A percentile compares a stretch with the other conserved stretches of the same genome.
Evolutionary conservation across 768 basidiomycete genomes (phyloP).

Genomic region (Fomitopsis serialis): DNA sequence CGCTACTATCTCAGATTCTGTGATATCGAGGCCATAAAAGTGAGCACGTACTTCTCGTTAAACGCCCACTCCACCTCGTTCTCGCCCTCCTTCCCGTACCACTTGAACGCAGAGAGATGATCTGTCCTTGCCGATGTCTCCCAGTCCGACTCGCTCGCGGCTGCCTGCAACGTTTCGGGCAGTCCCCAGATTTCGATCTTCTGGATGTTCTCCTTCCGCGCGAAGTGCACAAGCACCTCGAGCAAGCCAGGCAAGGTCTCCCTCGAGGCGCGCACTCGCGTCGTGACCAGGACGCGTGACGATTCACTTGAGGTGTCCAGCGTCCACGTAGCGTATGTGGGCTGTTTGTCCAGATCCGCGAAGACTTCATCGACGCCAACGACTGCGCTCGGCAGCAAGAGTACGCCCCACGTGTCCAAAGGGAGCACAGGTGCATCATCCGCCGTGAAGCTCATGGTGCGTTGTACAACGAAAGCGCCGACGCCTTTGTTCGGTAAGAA

Average conservation of each 20-base stretch:
- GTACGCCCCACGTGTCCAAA: conserved; percentile 23
- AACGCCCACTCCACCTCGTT: conserved; percentile 11
- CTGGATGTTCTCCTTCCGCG: conserved; percentile 7
- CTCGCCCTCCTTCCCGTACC: conserved; percentile 12
- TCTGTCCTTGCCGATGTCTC: conserved; percentile 6
- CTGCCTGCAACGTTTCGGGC: conserved; percentile 1
- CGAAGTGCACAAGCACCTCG: conserved; percentile 5
- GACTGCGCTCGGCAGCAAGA: background rate
- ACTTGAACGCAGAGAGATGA: conserved; percentile 15
- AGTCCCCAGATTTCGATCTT: conserved; percentile 14
- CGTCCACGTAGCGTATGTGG: conserved; percentile 12
- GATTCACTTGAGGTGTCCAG: conserved; percentile 3
- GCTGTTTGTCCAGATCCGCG: background rate
- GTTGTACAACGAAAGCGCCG: conserved; percentile 36
- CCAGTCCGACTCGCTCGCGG: conserved; percentile 7
- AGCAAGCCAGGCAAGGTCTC: conserved; percentile 9
- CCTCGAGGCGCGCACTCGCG: conserved; percentile 12
- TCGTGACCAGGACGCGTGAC: conserved; percentile 7
- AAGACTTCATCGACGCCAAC: background rate
- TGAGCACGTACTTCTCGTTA: conserved; percentile 12
- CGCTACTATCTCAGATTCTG: background rate
- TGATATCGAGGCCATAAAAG: background rate
- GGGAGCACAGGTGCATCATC: conserved; percentile 10
- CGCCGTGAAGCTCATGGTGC: conserved; percentile 23
- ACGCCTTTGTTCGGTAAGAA: conserved; percentile 44